Conservation (phyloP, 2,329 filamentous ascomycete genomes). For the Dactylonectria estremocensis region DNA sequence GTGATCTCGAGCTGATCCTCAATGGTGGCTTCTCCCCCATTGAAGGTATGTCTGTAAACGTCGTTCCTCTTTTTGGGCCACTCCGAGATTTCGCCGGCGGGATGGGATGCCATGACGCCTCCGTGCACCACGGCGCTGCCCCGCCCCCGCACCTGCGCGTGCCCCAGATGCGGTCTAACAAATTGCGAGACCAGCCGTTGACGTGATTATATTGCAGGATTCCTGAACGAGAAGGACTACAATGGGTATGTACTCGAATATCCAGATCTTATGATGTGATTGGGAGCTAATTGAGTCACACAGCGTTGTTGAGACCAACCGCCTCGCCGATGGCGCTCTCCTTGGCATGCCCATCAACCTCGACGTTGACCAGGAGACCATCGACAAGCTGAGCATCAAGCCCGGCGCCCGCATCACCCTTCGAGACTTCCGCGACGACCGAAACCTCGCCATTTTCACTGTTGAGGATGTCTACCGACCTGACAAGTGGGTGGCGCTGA, state of each 20-base stretch:
- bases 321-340: constrained; percentile 89
- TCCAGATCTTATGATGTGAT: neutral
- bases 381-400: constrained; percentile 83
- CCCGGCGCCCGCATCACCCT: constrained; percentile 87
- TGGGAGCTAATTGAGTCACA: constrained; percentile 47
- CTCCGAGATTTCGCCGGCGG: constrained; percentile 36
- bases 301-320: constrained; percentile 90
- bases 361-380: constrained; percentile 82
- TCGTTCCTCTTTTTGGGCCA: constrained; percentile 17
- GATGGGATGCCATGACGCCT: constrained; percentile 32
- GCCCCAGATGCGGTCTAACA: constrained; percentile 27
- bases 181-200: constrained; percentile 32
- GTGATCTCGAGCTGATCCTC: constrained; percentile 96
- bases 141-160: constrained; percentile 46
- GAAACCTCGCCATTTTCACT: constrained; percentile 94
- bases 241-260: constrained; percentile 75
- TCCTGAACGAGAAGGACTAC: constrained; percentile 98
- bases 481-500: constrained; percentile 81
- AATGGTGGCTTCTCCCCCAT: constrained; percentile 98
- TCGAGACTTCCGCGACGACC: constrained; percentile 95
- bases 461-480: constrained; percentile 96
- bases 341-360: constrained; percentile 98
- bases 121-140: constrained; percentile 30
- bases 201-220: constrained; percentile 70
- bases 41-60: constrained; percentile 75